Percentiles rank a stretch among this genome's conserved stretches.
phyloP scores from a whole-genome alignment of 1,284 basidiomycete genomes.

The Sporisorium exsertum region DNA sequence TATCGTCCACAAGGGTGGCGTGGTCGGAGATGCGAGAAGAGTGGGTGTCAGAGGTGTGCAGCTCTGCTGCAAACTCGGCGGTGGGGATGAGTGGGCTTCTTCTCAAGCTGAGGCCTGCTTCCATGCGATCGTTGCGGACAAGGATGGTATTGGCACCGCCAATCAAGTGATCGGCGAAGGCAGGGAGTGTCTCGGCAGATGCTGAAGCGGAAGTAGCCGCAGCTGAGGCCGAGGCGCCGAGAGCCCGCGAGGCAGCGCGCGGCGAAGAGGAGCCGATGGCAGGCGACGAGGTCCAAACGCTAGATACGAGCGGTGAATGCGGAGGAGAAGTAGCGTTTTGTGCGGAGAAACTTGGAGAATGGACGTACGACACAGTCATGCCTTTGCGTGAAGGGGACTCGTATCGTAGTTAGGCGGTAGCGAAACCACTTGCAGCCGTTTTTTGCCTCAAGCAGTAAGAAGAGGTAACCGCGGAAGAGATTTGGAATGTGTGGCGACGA shows the following conservation, averaged over 20 bases:
- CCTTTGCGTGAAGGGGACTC: conserved; percentile 6
- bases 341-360: conserved; percentile 44
- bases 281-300: conserved; percentile 26
- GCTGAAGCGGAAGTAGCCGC: conserved; percentile 25
- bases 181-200: background rate
- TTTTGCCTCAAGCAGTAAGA: too few species aligned
- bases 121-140: conserved; percentile 48
- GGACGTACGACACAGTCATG: conserved; percentile 49
- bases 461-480: too few species aligned
- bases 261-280: conserved; percentile 13
- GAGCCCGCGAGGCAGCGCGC: conserved; percentile 25
- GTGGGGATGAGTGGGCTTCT: conserved; percentile 28
- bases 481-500: too few species aligned
- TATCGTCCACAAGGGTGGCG: background rate
- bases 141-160: conserved; percentile 25
- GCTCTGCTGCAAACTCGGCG: conserved; percentile 14
- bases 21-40: conserved; percentile 3
- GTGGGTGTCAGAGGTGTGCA: conserved; percentile 5
- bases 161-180: conserved; percentile 8
- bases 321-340: conserved; percentile 21
- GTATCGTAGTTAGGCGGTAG: background rate
- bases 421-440: background rate
- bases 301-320: conserved; percentile 24
- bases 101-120: conserved; percentile 44
- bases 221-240: conserved; percentile 21